phyloP scores from a whole-genome alignment of 768 basidiomycete genomes.

The Pleurotus citrinopileatus region DNA sequence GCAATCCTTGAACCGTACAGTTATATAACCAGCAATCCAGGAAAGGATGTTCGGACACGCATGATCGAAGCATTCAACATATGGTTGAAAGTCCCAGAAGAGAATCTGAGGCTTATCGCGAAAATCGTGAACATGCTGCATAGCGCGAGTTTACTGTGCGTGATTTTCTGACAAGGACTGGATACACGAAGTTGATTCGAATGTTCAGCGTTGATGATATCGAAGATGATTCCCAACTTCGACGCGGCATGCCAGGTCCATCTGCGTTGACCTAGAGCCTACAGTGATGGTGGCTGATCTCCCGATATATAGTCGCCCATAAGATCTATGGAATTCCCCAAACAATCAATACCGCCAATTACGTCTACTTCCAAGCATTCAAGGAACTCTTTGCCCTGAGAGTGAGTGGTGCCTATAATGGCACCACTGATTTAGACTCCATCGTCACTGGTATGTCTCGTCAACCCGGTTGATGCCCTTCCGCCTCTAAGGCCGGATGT shows the following conservation, averaged over 20 bases:
- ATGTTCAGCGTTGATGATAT: constrained; percentile 83
- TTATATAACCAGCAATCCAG: constrained; percentile 80
- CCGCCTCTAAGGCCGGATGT: not conserved
- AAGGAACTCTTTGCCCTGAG: constrained; percentile 73
- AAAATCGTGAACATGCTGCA: constrained; percentile 92
- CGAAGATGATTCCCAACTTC: constrained; percentile 85
- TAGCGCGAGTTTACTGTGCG: constrained; percentile 87
- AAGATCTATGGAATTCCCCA: constrained; percentile 96
- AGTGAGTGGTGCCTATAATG: constrained; percentile 20
- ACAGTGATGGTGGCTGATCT: not conserved
- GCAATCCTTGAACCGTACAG: constrained; percentile 82
- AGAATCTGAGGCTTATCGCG: constrained; percentile 70
- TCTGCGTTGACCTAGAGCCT: no score
- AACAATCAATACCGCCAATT: constrained; percentile 96
- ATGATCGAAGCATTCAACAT: constrained; percentile 91
- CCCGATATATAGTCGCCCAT: constrained; percentile 63
- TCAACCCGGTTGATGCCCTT: not conserved
- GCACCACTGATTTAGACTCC: constrained; percentile 49
- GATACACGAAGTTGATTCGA: constrained; percentile 7
- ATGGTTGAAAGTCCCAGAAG: constrained; percentile 82
- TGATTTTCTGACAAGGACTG: no score
- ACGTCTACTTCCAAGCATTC: constrained; percentile 93
- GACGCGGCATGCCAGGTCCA: constrained; percentile 80
- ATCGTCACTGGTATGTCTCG: constrained; percentile 66
- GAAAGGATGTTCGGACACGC: constrained; percentile 87